Evolutionary conservation across 2,329 filamentous ascomycete species (phyloP).

Genomic region (Penicillium corylophilum): DNA sequence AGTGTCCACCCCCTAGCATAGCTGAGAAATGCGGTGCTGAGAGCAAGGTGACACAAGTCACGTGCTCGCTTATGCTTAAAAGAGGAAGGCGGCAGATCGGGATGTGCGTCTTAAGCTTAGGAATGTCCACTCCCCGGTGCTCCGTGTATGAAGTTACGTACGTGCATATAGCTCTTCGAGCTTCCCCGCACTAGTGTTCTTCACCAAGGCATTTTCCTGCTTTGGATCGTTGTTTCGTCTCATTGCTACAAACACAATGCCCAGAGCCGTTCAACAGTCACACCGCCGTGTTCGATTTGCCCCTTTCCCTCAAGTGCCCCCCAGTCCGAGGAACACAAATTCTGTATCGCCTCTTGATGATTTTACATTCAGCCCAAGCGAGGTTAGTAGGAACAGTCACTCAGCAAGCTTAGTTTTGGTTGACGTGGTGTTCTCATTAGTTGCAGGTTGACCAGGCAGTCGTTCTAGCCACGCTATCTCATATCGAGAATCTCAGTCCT

Average conservation of each 20-base stretch:
- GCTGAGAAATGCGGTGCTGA: neutral
- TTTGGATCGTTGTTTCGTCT: neutral
- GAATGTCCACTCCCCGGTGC: neutral
- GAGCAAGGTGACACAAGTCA: neutral
- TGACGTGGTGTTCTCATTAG: neutral
- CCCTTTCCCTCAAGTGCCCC: conserved; percentile 1
- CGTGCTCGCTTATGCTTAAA: neutral
- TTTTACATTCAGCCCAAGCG: neutral
- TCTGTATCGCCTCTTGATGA: neutral
- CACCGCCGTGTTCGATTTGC: neutral
- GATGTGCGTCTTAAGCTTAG: neutral
- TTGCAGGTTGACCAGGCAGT: neutral
- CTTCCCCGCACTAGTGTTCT: neutral
- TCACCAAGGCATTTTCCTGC: neutral
- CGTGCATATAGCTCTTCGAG: neutral
- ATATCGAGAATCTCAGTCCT: neutral
- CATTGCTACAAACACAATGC: neutral
- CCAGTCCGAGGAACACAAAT: neutral
- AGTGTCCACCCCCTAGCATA: neutral
- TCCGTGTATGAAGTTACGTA: neutral
- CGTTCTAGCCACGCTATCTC: neutral
- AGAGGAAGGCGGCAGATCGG: neutral
- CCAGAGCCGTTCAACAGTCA: neutral
- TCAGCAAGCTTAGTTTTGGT: neutral
- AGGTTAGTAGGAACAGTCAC: neutral